Percentiles rank a stretch among this genome's conserved stretches.
Evolutionary conservation across 805 yeast genomes (phyloP).

Genomic region (Yamadazyma tumulicola): DNA sequence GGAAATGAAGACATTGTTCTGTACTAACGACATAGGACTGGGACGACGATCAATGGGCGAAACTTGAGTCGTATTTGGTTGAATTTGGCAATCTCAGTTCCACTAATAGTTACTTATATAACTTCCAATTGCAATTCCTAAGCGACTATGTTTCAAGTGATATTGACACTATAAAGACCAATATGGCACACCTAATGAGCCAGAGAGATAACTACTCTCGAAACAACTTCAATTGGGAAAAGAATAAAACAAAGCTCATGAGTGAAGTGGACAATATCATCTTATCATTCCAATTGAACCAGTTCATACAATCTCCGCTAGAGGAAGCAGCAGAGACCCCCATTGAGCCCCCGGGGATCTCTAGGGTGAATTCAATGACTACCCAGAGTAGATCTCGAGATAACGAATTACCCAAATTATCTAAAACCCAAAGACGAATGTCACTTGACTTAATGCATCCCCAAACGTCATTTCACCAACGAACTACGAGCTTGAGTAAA

Average conservation of each 20-base stretch:
- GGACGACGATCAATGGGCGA: constrained; percentile 10
- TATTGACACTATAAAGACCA: constrained; percentile 3
- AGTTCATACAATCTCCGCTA: constrained; percentile 4
- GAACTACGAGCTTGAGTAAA: constrained; percentile 19
- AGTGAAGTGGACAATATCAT: constrained; percentile 16
- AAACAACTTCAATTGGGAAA: constrained; percentile 13
- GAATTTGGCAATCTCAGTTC: constrained; percentile 13
- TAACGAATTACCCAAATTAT: constrained; percentile 16
- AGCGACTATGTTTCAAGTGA: constrained; percentile 10
- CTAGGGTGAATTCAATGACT: no score
- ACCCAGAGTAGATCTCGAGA: background rate
- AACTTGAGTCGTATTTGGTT: constrained; percentile 10
- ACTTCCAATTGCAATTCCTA: constrained; percentile 12
- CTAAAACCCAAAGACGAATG: constrained; percentile 21
- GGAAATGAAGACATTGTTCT: no score
- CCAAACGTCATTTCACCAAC: constrained; percentile 8
- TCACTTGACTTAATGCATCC: constrained; percentile 28
- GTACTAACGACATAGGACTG: constrained; percentile 3
- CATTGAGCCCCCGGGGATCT: background rate
- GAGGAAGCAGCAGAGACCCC: background rate
- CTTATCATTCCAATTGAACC: constrained; percentile 8
- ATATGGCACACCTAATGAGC: constrained; percentile 7
- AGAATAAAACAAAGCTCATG: constrained; percentile 11
- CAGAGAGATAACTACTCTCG: constrained; percentile 6
- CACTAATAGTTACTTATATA: constrained; percentile 9